Percentiles rank a stretch among this genome's conserved stretches.
phyloP scores from a whole-genome alignment of 306 rosid species.

The Pterocarpus santalinus region DNA sequence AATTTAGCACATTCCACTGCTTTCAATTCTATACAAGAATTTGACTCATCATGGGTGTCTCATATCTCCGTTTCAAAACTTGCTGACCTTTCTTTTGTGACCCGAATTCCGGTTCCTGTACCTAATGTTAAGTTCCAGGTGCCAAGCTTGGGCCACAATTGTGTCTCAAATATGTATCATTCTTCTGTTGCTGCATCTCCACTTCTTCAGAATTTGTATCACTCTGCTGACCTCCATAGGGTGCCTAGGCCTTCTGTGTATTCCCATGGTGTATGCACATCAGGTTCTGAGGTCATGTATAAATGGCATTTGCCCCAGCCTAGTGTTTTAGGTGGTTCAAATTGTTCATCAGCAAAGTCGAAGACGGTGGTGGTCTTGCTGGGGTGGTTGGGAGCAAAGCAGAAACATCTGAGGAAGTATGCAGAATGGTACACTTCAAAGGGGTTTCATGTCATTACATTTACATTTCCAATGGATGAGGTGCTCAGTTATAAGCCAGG shows the following conservation, averaged over 20 bases:
- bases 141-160: slow-evolving; percentile 50
- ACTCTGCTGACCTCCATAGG: slow-evolving; percentile 69
- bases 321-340: slow-evolving; percentile 53
- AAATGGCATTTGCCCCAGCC: slow-evolving; percentile 95
- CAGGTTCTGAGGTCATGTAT: slow-evolving; percentile 72
- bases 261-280: slow-evolving; percentile 40
- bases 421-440: slow-evolving; percentile 96
- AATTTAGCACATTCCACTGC: slow-evolving; percentile 41
- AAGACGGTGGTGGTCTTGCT: slow-evolving; percentile 93
- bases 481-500: slow-evolving; percentile 77
- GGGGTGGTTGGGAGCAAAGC: slow-evolving; percentile 99
- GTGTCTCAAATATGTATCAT: slow-evolving; percentile 44
- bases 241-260: slow-evolving; percentile 51
- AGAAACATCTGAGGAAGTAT: slow-evolving; percentile 83
- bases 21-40: slow-evolving; percentile 41
- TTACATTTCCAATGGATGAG: slow-evolving; percentile 94
- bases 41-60: slow-evolving; percentile 60
- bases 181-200: slow-evolving; percentile 65
- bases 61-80: slow-evolving; percentile 72
- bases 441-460: slow-evolving; percentile 90
- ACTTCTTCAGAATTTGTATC: slow-evolving; percentile 58
- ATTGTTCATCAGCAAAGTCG: slow-evolving; percentile 62
- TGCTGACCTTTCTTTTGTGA: slow-evolving; percentile 60
- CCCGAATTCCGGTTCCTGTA: slow-evolving; percentile 67
- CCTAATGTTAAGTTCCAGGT: slow-evolving; percentile 65